Evolutionary conservation across 352 stramenopile species (phyloP).

Genomic region (Phytophthora pini): DNA sequence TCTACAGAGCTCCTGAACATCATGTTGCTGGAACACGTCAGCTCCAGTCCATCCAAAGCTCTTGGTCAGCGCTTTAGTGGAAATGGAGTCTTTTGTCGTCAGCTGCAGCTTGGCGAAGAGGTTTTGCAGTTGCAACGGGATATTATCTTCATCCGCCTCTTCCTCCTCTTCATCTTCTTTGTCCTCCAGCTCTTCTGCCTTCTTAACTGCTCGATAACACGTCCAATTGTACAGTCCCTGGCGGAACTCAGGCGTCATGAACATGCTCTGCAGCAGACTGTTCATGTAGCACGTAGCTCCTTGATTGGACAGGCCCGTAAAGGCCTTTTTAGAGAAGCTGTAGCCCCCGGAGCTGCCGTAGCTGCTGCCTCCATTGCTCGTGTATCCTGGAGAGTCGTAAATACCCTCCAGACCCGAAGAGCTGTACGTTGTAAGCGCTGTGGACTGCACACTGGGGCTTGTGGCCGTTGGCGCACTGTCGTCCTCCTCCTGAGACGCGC

Average conservation of each 20-base stretch:
- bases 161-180: conserved; percentile 44
- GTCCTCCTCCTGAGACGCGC: conserved; percentile 15
- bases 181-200: conserved; percentile 17
- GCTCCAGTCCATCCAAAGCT: conserved; percentile 92
- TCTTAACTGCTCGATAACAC: conserved; percentile 17
- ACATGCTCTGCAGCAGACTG: conserved; percentile 92
- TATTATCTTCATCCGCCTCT: conserved; percentile 77
- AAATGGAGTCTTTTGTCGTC: conserved; percentile 72
- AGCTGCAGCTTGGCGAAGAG: conserved; percentile 92
- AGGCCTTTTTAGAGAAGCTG: conserved; percentile 42
- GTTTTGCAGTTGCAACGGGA: conserved; percentile 91
- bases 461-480: conserved; percentile 13
- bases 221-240: conserved; percentile 81
- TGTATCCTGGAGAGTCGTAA: conserved; percentile 57
- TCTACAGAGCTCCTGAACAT: conserved; percentile 91
- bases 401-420: conserved; percentile 54
- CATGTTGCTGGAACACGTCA: conserved; percentile 92
- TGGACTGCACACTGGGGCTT: conserved; percentile 44
- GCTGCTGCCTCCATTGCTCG: conserved; percentile 37
- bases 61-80: conserved; percentile 88
- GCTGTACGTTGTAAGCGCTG: conserved; percentile 54
- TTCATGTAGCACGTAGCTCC: conserved; percentile 96
- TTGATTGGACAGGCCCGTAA: conserved; percentile 89
- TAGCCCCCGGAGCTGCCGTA: conserved; percentile 34
- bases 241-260: conserved; percentile 90